Evolutionary conservation across 192 early-diverging fungal species (phyloP), one percentile per base, ranked within the genome.

Genomic region (Podila epicladia): DNA sequence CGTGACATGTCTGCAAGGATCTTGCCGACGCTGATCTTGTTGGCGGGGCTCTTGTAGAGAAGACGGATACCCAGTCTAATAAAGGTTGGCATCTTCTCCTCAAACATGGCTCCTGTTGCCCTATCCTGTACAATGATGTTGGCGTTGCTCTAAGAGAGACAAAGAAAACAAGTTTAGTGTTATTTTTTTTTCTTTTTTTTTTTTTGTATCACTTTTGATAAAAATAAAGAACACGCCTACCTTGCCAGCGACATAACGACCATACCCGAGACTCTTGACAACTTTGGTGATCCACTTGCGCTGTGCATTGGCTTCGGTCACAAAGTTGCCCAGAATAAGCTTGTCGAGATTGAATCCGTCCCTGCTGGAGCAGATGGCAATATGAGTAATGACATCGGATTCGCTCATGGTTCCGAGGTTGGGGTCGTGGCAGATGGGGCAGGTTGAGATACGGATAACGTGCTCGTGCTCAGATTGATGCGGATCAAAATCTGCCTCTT

Each of bases 81-180:
- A 76, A 93, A 96, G 1, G 90, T 83, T 26, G 92, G 88, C 84
- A 95, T 95, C 58, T 90, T 88, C 73, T 95, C 94, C 75, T 95
- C 93, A 22, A 89, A 63, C 33, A 94, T 79, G 35, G 87, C 87
- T 3, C 93, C 93, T 13, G 89, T 90, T 37, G 60, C 37, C 17
- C 94, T 87, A 63, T 94, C 91, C 74, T 93, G 89, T 4, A 93
- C 90, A 58, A 95, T 89, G 58, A 95, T 95, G 67, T 93, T 94
- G 49, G 93, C 92, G 82, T 89, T 87, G 65, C 85, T 90, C 84
- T 89, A 73, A 37, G 20, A 49, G 49, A 9, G 19, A 51, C 12
- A 57, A 0, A 9, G 19, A 51, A 12, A 57, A 7, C 9, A 32
- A 57, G 50, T 19, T 31, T 19, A 67, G 35, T 60, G n/a, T 1